Conservation (phyloP, 192 early-diverging fungal species). For the Phycomyces blakesleeanus region DNA sequence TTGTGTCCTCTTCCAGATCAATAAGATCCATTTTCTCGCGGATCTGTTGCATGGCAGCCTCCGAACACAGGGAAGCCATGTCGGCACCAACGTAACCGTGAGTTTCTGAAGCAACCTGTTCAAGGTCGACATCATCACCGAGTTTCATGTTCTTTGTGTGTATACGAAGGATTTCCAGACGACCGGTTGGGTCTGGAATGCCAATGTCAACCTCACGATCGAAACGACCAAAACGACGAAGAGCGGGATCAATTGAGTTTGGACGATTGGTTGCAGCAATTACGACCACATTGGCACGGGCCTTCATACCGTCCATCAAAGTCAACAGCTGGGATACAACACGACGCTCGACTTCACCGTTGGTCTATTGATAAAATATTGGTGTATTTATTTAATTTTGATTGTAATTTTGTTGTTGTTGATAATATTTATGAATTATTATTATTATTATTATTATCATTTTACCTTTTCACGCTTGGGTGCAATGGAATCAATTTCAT, state of each 20-base stretch:
- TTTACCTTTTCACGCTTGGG: conserved; percentile 77
- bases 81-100: conserved; percentile 98
- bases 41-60: conserved; percentile 99
- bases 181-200: conserved; percentile 96
- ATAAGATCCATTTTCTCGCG: conserved; percentile 99
- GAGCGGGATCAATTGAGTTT: conserved; percentile 96
- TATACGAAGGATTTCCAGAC: conserved; percentile 97
- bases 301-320: conserved; percentile 84
- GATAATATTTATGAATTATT: too few species aligned
- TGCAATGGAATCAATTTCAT: conserved; percentile 97
- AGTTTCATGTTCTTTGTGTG: conserved; percentile 99
- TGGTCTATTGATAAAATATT: too few species aligned
- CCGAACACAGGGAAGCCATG: conserved; percentile 95
- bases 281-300: conserved; percentile 95
- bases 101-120: conserved; percentile 95
- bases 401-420: too few species aligned
- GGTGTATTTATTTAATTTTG: too few species aligned
- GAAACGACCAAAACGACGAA: conserved; percentile 98
- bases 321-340: conserved; percentile 97
- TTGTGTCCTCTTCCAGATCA: conserved; percentile 97
- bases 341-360: conserved; percentile 93
- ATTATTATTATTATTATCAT: neutral
- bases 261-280: conserved; percentile 99
- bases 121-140: conserved; percentile 94
- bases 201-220: conserved; percentile 99